Conservation (phyloP, 2,329 filamentous ascomycete genomes). For the Aspergillus awamori region DNA sequence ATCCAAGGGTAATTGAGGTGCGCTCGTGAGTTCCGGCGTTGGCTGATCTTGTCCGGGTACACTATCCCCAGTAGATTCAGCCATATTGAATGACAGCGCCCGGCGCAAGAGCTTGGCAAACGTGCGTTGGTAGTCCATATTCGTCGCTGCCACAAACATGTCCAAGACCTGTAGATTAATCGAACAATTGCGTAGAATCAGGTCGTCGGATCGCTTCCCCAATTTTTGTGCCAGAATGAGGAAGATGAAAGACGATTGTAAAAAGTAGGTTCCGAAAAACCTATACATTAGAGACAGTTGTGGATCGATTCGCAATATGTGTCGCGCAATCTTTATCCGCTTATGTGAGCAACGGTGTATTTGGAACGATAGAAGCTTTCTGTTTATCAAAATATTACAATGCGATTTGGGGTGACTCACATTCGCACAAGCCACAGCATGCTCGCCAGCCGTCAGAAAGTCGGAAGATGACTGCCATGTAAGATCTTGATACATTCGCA, state of each 20-base stretch:
- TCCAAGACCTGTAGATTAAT: conserved; percentile 4
- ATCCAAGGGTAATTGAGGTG: background rate
- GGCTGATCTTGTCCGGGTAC: background rate
- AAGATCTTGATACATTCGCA: conserved; percentile 6
- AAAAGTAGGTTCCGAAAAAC: conserved; percentile 5
- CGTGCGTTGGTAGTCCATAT: conserved; percentile 7
- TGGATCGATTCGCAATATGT: conserved; percentile 1
- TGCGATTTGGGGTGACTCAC: background rate
- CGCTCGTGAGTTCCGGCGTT: background rate
- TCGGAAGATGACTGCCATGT: conserved; percentile 1
- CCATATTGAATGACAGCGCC: background rate
- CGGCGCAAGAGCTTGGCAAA: conserved; percentile 3
- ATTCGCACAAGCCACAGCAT: conserved; percentile 6
- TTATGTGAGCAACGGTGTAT: no score
- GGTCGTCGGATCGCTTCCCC: background rate
- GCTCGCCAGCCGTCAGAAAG: conserved; percentile 1
- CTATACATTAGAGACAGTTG: conserved; percentile 2
- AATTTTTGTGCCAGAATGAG: conserved; percentile 6
- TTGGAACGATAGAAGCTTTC: no score
- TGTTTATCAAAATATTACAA: background rate
- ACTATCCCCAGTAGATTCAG: background rate
- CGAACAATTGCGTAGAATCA: conserved; percentile 1
- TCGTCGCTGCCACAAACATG: conserved; percentile 1
- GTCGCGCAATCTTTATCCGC: background rate
- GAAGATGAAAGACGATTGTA: conserved; percentile 6